Evolutionary conservation across 139 green algal species (phyloP), one percentile per base, ranked within the genome.

Genomic region (Chlamydomonas sp.): DNA sequence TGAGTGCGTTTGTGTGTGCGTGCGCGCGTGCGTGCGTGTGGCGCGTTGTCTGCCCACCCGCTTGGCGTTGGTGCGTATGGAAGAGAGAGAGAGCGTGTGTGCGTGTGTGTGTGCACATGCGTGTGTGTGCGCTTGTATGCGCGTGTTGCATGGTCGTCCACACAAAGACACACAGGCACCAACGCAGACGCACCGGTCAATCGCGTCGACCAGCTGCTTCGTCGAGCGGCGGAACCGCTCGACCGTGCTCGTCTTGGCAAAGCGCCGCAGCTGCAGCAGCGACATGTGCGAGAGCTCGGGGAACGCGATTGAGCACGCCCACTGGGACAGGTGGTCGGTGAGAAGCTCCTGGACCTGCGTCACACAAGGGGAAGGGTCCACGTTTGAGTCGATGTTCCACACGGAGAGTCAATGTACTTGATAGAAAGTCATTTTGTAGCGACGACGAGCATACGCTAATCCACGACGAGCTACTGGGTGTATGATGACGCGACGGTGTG

Each of bases 211-310:
- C 38, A 96, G 71, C 60, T 69, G 33, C 58, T 79, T 85, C 6
- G 75, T 71, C 6, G 77, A 57, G 10, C 69, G 62, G 35, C 76
- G 39, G 77, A 97, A 96, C 13, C 82, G 74, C 58, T 97, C 92
- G 58, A 95, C 87, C 1, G 58, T 68, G 33, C 64, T 85, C 29
- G 63, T 57, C 80, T 96, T 96, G 33, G 71, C 67, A 69, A 97
- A 96, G n/a, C 75, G 60, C 2, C 88, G 73, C 72, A 97, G 85
- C 22, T 83, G 67, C 54, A 85, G 63, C 26, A 80, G 33, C 5
- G 84, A 68, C 54, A 94, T 70, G 81, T 91, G 85, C 1, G 85
- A 63, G 16, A 97, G 81, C 85, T 98, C 93, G 10, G 93, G 93
- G 73, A 98, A 96, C 33, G 88, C 80, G 8, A 90, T 67, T 77